phyloP scores from a whole-genome alignment of 2,329 filamentous ascomycete species.

The Nannizziopsis barbatae region DNA sequence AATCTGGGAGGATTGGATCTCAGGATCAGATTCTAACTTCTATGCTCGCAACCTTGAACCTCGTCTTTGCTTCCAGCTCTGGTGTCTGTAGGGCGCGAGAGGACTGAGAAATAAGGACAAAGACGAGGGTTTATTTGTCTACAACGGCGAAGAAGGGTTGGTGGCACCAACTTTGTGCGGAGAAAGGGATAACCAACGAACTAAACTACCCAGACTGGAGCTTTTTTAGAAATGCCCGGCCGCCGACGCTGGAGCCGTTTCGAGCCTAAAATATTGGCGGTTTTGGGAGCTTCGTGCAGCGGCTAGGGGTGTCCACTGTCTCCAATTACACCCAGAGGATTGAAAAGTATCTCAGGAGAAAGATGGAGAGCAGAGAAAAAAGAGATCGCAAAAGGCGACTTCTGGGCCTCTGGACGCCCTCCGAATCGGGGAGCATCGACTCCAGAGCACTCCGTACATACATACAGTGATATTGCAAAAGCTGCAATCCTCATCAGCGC shows the following conservation, averaged over 20 bases:
- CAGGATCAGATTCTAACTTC: neutral
- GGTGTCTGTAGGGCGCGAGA: no score
- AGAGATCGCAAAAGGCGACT: no score
- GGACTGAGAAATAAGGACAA: neutral
- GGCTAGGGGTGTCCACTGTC: neutral
- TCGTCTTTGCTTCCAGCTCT: neutral
- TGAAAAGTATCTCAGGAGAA: no score
- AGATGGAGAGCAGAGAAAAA: no score
- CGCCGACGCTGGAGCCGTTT: slow-evolving; percentile 2
- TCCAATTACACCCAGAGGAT: no score
- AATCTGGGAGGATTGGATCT: neutral
- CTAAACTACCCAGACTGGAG: neutral
- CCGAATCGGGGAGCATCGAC: no score
- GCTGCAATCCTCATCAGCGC: no score
- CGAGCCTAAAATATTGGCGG: slow-evolving; percentile 2
- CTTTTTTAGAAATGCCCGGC: neutral
- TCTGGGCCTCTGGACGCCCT: no score
- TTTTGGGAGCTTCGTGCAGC: neutral
- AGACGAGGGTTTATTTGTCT: slow-evolving; percentile 3
- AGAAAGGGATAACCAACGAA: neutral
- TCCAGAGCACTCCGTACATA: no score
- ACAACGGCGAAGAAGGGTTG: neutral
- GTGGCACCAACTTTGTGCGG: slow-evolving; percentile 9
- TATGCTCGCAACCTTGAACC: neutral
- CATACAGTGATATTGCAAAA: no score